Evolutionary conservation across 2,329 filamentous ascomycete species (phyloP), one percentile per base, ranked within the genome.

Genomic region (Salinomyces thailandicus): DNA sequence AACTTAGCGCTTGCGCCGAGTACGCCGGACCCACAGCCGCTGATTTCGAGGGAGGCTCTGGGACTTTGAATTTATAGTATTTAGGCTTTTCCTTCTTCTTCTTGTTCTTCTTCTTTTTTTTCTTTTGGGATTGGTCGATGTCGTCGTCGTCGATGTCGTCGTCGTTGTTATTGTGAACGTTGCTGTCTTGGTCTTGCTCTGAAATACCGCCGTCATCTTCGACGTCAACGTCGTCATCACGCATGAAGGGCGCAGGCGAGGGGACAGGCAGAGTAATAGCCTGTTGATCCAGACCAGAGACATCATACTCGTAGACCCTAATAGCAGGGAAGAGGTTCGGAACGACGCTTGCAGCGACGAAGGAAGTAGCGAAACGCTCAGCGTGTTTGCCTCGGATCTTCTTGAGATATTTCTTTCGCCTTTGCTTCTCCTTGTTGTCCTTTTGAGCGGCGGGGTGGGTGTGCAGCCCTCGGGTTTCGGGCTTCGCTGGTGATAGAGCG

Each of bases 311-410:
- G 46, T 89, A 69, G n/a, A 98, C 72, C 17, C 52, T 47, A 19
- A 95, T 62, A 1, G 83, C 86, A 0, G 89, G 91, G 46, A 87
- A 91, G 60, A 85, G 93, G 54, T 91, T 95, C 5, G 89, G 91
- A 6, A 96, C 84, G 24, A 98, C 68, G 54, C 87, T 96, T 0
- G 89, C 84, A 31, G 80, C 75, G 38, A 96, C 79, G 17, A 91
- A 66, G 0, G 83, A 79, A 5, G 93, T 61, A 36, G 86, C 80
- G 58, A 85, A 98, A 35, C 86, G 75, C 61, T 98, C 86, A 3
- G 78, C 86, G 63, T 77, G 93, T 43, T 74, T 72, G 4, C 87
- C 87, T 14, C 83, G 85, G 44, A 93, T 79, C 44, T 77, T 72
- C 33, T 79, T 66, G 19, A 79, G 59, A 33, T 73, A 77, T 38